These are phyloP conservation scores for Jaltomata sinuosa DNA, from an alignment of 257 asterid species.

Conservation along the genomic window DNA sequence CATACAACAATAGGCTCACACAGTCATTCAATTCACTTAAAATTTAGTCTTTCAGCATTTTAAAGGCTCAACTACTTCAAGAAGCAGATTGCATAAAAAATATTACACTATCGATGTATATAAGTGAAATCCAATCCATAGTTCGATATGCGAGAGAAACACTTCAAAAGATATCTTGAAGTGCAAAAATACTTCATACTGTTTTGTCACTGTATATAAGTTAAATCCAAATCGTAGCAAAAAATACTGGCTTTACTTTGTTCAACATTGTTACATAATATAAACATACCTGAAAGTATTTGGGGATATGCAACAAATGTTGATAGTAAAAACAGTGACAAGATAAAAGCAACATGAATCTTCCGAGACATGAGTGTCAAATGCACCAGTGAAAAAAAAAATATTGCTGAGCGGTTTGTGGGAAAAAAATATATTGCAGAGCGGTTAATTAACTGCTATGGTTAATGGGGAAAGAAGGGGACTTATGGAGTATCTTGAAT, in stretches of 20 bases:
- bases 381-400: background rate
- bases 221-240: background rate
- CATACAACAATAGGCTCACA: background rate
- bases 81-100: background rate
- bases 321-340: background rate
- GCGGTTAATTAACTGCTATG: background rate
- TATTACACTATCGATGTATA: background rate
- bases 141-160: background rate
- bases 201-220: background rate
- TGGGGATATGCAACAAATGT: background rate
- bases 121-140: background rate
- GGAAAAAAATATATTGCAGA: too few relatives aligned
- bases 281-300: background rate
- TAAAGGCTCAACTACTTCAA: too few relatives aligned
- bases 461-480: background rate
- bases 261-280: background rate
- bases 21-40: too few relatives aligned
- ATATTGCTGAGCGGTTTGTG: background rate
- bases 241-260: background rate
- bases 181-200: background rate
- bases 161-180: background rate
- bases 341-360: background rate
- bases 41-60: too few relatives aligned
- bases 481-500: background rate
- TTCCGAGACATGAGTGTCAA: background rate